Evolutionary conservation across 129 eudicot species (phyloP).

Genomic region (Escallonia rubra): DNA sequence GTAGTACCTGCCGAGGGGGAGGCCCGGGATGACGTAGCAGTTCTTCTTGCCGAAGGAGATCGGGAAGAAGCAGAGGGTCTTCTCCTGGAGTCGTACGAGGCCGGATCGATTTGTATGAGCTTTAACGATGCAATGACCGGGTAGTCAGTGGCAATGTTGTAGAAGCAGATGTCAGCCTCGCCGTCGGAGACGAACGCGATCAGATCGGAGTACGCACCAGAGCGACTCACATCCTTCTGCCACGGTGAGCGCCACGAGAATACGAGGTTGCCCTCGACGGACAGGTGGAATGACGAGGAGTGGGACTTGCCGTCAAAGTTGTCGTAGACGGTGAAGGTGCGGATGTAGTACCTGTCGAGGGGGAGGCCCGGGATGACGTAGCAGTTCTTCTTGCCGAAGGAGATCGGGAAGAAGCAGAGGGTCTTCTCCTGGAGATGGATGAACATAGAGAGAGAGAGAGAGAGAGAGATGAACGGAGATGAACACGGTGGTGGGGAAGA

Average conservation of each 20-base stretch:
- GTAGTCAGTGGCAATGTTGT: slow-evolving; percentile 90
- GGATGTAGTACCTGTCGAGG: slow-evolving; percentile 46
- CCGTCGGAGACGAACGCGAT: slow-evolving; percentile 46
- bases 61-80: too few species aligned
- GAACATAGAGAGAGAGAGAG: too few species aligned
- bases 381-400: slow-evolving; percentile 88
- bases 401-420: too few species aligned
- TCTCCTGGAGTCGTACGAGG: slow-evolving; percentile 66
- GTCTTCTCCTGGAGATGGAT: too few species aligned
- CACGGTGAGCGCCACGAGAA: slow-evolving; percentile 87
- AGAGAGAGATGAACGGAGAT: too few species aligned
- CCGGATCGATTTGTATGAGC: slow-evolving; percentile 56
- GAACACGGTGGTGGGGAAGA: too few species aligned
- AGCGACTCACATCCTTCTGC: slow-evolving; percentile 52
- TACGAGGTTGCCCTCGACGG: slow-evolving; percentile 70
- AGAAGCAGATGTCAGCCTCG: slow-evolving; percentile 69
- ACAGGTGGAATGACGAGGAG: slow-evolving; percentile 73
- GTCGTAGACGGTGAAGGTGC: slow-evolving; percentile 85
- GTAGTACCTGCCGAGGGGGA: too few species aligned
- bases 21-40: too few species aligned
- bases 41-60: too few species aligned
- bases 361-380: slow-evolving; percentile 60
- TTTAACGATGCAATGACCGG: slow-evolving; percentile 78
- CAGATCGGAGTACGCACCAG: slow-evolving; percentile 82
- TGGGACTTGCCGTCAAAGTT: slow-evolving; percentile 77